phyloP scores from a whole-genome alignment of 1,284 basidiomycete genomes.

The Sporisorium graminicola region DNA sequence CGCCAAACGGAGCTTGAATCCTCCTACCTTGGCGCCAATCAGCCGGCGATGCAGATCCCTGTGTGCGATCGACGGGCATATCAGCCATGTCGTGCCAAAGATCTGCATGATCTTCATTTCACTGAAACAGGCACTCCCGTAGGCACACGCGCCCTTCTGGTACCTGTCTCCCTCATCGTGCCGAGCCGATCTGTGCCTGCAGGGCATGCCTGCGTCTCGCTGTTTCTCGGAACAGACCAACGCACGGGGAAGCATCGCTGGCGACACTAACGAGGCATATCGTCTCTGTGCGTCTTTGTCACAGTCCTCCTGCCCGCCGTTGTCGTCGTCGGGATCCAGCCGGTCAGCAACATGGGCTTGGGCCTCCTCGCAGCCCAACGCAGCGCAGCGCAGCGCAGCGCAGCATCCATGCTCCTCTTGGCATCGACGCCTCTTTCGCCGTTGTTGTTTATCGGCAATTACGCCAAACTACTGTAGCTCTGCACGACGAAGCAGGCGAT shows the following conservation, averaged over 20 bases:
- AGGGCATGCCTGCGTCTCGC: neutral
- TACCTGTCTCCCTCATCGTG: slow-evolving; percentile 4
- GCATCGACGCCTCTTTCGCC: too few species aligned
- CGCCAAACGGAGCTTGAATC: slow-evolving; percentile 2
- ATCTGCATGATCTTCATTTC: neutral
- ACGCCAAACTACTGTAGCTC: neutral
- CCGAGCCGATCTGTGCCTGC: neutral
- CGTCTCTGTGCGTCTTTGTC: neutral
- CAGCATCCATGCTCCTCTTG: too few species aligned
- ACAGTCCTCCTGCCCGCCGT: too few species aligned
- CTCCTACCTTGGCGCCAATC: neutral
- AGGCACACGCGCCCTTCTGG: neutral
- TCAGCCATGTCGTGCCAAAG: neutral
- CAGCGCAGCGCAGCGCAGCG: too few species aligned
- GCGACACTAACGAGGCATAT: neutral
- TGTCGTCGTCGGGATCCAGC: too few species aligned
- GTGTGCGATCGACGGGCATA: neutral
- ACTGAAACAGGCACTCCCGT: slow-evolving; percentile 7
- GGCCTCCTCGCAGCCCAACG: too few species aligned
- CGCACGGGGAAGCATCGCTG: neutral
- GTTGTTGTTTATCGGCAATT: neutral
- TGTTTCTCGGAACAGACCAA: neutral
- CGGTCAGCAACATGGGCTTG: too few species aligned
- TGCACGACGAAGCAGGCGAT: neutral
- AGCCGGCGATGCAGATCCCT: neutral